Evolutionary conservation across 306 rosid genomes (phyloP).

Genomic region (Ochetophila trinervis): DNA sequence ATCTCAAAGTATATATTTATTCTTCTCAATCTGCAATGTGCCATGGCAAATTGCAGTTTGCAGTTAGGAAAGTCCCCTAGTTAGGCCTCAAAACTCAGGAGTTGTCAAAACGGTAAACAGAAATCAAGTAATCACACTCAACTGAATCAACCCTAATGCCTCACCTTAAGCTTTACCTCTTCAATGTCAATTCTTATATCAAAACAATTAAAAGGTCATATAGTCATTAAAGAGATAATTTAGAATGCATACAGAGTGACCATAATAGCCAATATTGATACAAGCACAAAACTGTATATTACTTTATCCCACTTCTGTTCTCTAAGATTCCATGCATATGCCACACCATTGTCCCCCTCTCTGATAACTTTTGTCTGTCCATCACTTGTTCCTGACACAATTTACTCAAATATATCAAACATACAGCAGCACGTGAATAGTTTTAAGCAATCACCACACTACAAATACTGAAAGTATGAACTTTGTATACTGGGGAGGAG

Average conservation of each 20-base stretch:
- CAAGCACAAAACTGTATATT: conserved; percentile 26
- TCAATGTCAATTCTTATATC: not conserved
- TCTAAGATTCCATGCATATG: conserved; percentile 80
- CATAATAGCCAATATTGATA: conserved; percentile 18
- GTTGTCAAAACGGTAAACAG: too few species aligned
- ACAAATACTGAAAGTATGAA: conserved; percentile 11
- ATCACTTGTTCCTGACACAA: conserved; percentile 73
- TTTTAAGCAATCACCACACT: not conserved
- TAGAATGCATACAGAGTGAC: conserved; percentile 3
- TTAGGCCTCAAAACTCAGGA: too few species aligned
- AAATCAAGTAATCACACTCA: too few species aligned
- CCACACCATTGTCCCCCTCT: conserved; percentile 98
- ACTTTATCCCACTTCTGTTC: conserved; percentile 96
- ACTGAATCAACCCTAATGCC: too few species aligned
- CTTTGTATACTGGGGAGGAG: not conserved
- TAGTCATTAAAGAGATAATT: not conserved
- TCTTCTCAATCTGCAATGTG: too few species aligned
- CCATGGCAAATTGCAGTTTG: too few species aligned
- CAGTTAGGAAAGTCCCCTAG: too few species aligned
- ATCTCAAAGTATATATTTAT: too few species aligned
- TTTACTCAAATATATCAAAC: conserved; percentile 18
- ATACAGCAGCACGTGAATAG: not conserved
- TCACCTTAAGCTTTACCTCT: not conserved
- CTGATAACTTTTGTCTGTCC: conserved; percentile 93
- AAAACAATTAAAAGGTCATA: not conserved